Evolutionary conservation across 352 stramenopile genomes (phyloP).

Genomic region (Phytophthora crassamura): DNA sequence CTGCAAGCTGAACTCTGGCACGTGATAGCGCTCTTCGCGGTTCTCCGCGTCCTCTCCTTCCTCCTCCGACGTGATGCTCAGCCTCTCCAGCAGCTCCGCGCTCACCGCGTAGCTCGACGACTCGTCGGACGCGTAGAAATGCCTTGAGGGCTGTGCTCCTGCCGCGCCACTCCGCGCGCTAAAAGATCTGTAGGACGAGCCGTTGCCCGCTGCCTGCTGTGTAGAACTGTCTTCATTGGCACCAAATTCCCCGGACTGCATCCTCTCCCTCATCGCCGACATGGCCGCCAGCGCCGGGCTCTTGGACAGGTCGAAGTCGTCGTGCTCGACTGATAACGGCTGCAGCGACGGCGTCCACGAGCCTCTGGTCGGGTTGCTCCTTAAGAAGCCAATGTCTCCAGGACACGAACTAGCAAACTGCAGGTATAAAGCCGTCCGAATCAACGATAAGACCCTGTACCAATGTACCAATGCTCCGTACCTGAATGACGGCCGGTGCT

Average conservation of each 20-base stretch:
- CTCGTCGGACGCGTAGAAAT: slow-evolving; percentile 42
- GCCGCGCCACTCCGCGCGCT: slow-evolving; percentile 8
- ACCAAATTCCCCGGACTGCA: slow-evolving; percentile 17
- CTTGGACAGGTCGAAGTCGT: slow-evolving; percentile 80
- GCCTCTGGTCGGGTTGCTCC: slow-evolving; percentile 40
- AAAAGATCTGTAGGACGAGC: slow-evolving; percentile 34
- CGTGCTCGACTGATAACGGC: slow-evolving; percentile 30
- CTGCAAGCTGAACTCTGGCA: slow-evolving; percentile 26
- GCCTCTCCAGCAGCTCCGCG: slow-evolving; percentile 43
- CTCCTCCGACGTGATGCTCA: slow-evolving; percentile 47
- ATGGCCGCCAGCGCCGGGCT: slow-evolving; percentile 71
- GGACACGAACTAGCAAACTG: slow-evolving; percentile 79
- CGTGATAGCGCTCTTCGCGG: slow-evolving; percentile 33
- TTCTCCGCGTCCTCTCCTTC: slow-evolving; percentile 35
- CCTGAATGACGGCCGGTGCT: slow-evolving; percentile 59
- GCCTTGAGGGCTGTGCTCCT: slow-evolving; percentile 30
- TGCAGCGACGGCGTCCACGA: slow-evolving; percentile 51
- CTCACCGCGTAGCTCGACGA: slow-evolving; percentile 41
- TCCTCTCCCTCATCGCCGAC: slow-evolving; percentile 59
- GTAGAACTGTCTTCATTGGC: slow-evolving; percentile 14
- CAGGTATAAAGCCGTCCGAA: slow-evolving; percentile 4
- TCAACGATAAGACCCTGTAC: slow-evolving; percentile 2
- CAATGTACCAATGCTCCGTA: slow-evolving; percentile 12
- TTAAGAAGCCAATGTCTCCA: slow-evolving; percentile 66
- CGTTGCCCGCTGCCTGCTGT: slow-evolving; percentile 32